Percentiles rank a stretch among this genome's conserved stretches.
Conservation (phyloP, 2,329 filamentous ascomycete genomes). For the Podosphaera xanthii region DNA sequence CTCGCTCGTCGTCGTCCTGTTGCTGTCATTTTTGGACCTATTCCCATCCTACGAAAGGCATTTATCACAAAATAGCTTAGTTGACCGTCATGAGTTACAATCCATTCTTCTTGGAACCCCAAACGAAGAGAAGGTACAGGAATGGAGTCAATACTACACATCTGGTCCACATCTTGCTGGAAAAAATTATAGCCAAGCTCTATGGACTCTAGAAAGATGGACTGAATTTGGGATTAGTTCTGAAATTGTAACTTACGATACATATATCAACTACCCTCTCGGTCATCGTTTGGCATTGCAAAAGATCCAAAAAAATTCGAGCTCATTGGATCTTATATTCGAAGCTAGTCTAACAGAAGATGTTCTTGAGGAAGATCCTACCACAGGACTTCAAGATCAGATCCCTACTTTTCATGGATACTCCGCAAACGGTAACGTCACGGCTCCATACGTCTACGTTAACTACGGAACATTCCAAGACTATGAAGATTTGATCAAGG, state of each 20-base stretch:
- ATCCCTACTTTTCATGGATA: conserved; percentile 91
- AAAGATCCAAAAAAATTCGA: conserved; percentile 16
- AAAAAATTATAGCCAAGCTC: conserved; percentile 48
- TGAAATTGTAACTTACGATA: conserved; percentile 46
- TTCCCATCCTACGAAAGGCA: conserved; percentile 17
- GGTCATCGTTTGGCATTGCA: conserved; percentile 47
- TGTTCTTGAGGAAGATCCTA: conserved; percentile 60
- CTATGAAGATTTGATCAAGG: conserved; percentile 56
- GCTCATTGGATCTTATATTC: conserved; percentile 44
- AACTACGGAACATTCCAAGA: conserved; percentile 80
- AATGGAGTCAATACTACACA: conserved; percentile 64
- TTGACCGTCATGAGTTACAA: conserved; percentile 29
- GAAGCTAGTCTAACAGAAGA: conserved; percentile 70
- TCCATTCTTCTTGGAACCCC: conserved; percentile 35
- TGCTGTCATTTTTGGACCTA: conserved; percentile 26
- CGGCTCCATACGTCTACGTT: conserved; percentile 64
- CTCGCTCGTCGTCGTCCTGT: conserved; percentile 23
- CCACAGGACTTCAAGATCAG: conserved; percentile 45
- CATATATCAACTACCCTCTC: conserved; percentile 56
- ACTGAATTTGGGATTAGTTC: conserved; percentile 44
- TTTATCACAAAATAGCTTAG: conserved; percentile 4
- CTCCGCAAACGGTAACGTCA: conserved; percentile 79
- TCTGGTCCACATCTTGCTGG: conserved; percentile 54
- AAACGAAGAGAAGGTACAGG: conserved; percentile 30
- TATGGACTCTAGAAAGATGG: conserved; percentile 55